These are phyloP conservation scores for Lomentospora prolificans DNA, from an alignment of 2,329 filamentous ascomycete species.

Conservation along the genomic window DNA sequence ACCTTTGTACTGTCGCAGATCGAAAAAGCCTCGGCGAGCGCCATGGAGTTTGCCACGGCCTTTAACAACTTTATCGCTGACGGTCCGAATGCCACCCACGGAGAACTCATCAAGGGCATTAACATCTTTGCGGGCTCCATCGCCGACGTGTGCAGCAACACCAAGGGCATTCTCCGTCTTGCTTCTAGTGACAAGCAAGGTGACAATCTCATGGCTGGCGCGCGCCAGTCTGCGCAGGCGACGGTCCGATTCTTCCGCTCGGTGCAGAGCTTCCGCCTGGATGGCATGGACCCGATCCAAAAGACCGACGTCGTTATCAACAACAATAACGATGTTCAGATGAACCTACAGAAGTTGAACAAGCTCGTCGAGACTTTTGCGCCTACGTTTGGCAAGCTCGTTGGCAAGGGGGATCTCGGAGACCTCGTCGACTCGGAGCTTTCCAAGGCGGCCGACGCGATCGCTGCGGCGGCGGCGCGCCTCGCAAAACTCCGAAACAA, in stretches of 20 bases:
- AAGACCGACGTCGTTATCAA: conserved; percentile 97
- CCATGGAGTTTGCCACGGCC: conserved; percentile 93
- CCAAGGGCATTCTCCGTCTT: conserved; percentile 86
- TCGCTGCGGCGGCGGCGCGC: conserved; percentile 81
- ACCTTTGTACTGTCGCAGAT: conserved; percentile 93
- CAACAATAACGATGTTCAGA: conserved; percentile 91
- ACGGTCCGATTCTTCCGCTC: conserved; percentile 93
- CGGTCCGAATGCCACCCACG: conserved; percentile 79
- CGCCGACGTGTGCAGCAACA: conserved; percentile 89
- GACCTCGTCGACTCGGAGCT: conserved; percentile 89
- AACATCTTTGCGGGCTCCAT: conserved; percentile 84
- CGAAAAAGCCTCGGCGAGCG: conserved; percentile 87
- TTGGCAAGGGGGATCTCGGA: conserved; percentile 74
- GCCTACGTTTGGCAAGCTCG: conserved; percentile 75
- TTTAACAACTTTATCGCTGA: conserved; percentile 99
- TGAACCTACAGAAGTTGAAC: conserved; percentile 85
- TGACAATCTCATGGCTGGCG: conserved; percentile 73
- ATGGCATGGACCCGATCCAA: conserved; percentile 79
- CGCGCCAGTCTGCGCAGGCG: conserved; percentile 73
- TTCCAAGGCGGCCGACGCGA: conserved; percentile 87
- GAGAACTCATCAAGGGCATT: conserved; percentile 86
- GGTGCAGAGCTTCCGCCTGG: conserved; percentile 86
- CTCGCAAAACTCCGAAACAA: conserved; percentile 91
- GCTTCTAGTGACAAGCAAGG: conserved; percentile 93
- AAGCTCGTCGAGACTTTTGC: conserved; percentile 89